Evolutionary conservation across 345 rosid genomes (phyloP).

Genomic region (Laguncularia racemosa): DNA sequence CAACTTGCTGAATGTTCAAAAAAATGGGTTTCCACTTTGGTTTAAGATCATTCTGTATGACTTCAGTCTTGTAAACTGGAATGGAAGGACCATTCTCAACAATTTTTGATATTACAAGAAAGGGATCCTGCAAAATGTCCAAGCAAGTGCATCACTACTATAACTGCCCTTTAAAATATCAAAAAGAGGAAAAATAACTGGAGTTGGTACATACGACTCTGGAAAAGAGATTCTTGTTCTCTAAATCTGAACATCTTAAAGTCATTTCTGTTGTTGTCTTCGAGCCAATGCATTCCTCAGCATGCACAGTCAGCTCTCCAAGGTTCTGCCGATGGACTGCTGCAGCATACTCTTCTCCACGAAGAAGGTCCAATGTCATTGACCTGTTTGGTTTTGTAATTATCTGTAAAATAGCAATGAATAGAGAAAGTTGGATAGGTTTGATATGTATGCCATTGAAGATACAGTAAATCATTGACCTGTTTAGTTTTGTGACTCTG

Average conservation of each 20-base stretch:
- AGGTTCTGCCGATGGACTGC: constrained; percentile 22
- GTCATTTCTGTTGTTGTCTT: constrained; percentile 63
- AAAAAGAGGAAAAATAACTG: constrained; percentile 10
- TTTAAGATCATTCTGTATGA: constrained; percentile 58
- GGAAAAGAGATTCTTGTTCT: constrained; percentile 69
- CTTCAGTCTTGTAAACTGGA: constrained; percentile 88
- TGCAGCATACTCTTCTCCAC: constrained; percentile 38
- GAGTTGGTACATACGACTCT: constrained; percentile 54
- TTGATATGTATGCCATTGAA: no score
- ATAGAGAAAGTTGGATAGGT: no score
- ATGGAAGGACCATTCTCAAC: constrained; percentile 52
- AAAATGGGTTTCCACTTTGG: constrained; percentile 74
- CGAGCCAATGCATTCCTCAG: constrained; percentile 78
- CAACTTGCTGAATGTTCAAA: constrained; percentile 78
- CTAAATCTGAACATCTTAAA: constrained; percentile 74
- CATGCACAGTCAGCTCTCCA: constrained; percentile 72
- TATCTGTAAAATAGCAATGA: constrained; percentile 27
- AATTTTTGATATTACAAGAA: constrained; percentile 76
- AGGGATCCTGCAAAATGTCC: constrained; percentile 58
- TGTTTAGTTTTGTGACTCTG: constrained; percentile 46
- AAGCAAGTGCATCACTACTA: constrained; percentile 6
- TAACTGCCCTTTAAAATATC: neutral
- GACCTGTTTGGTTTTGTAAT: constrained; percentile 40
- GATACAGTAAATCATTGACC: constrained; percentile 12
- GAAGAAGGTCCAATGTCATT: constrained; percentile 46